Conservation (phyloP, 257 asterid genomes). For the Plectranthus barbatus region DNA sequence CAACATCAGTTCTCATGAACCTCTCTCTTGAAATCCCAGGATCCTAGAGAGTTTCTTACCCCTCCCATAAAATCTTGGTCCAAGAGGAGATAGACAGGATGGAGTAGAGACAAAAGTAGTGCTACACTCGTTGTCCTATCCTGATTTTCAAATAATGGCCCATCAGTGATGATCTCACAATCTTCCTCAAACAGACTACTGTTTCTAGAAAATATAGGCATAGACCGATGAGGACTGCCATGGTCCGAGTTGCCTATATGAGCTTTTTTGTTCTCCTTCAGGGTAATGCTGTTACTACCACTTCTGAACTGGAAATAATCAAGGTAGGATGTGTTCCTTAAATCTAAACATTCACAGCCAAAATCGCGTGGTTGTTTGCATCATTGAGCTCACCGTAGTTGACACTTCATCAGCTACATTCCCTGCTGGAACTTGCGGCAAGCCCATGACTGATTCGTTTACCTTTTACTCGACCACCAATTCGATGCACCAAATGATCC, state of each 20-base stretch:
- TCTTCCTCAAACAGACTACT: conserved; percentile 24
- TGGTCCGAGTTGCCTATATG: conserved; percentile 35
- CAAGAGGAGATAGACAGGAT: conserved; percentile 71
- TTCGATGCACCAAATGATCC: background rate
- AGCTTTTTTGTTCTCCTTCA: conserved; percentile 60
- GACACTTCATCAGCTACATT: conserved; percentile 53
- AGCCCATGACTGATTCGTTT: conserved; percentile 47
- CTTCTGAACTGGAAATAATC: conserved; percentile 19
- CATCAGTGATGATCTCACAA: conserved; percentile 37
- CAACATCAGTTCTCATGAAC: conserved; percentile 45
- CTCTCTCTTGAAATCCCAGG: conserved; percentile 29
- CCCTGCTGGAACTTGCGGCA: conserved; percentile 66
- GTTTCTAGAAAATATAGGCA: conserved; percentile 20
- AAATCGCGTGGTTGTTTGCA: conserved; percentile 36
- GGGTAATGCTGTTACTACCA: conserved; percentile 15
- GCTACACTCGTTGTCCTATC: conserved; percentile 17
- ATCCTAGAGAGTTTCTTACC: conserved; percentile 21
- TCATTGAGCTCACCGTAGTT: conserved; percentile 39
- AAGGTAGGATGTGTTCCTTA: conserved; percentile 22
- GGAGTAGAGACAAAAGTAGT: conserved; percentile 33
- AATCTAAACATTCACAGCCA: conserved; percentile 41
- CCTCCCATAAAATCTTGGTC: conserved; percentile 54
- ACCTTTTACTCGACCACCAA: conserved; percentile 5
- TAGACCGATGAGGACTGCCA: conserved; percentile 26
- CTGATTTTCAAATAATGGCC: conserved; percentile 37